Evolutionary conservation across 2,329 filamentous ascomycete genomes (phyloP), one percentile per base, ranked within the genome.

Genomic region (Lanzia echinophila): DNA sequence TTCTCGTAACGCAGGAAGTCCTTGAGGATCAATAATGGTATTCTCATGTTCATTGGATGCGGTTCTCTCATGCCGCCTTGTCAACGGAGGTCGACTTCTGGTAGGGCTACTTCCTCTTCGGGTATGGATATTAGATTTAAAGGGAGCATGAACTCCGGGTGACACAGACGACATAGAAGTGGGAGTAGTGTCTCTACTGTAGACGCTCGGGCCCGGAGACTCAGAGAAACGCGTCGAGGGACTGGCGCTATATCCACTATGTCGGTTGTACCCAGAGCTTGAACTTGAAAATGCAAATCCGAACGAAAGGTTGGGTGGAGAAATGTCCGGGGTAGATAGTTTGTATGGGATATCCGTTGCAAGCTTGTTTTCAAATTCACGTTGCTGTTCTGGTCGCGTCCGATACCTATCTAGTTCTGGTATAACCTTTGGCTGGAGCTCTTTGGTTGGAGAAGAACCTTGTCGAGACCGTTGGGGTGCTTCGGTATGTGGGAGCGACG

Each of bases 121-220:
- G 46, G 77, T 76, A n/a, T 73, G 68, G 47, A 72, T 70, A 24
- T 68, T 61, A 17, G 58, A 42, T 33, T 65, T 67, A 13, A 75
- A 60, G 66, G 74, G 57, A 70, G 75, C 57, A 67, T 81, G 70
- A 4, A 85, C 68, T 3, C 81, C 78, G 3, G 87, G 85, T 15
- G 86, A 90, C 62, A 86, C 84, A 1, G 87, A 90, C 7, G 84
- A 86, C 58, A 87, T 83, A 10, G 87, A 90, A 4, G 86, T 90
- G 6, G 87, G 87, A 3, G 87, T 90, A 1, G 87, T 90, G 56
- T 87, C 86, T 58, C 87, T 79, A 65, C 87, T 90, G 69, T 89
- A 90, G 5, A 82, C 72, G 2, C 84, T 81, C 11, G 85, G 82
- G 1, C 81, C 79, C 1, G 82, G 82, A 0, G 87, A 90, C 53